These are phyloP conservation scores for Fusarium poae DNA, from an alignment of 2,329 filamentous ascomycete genomes.

Conservation along the genomic window DNA sequence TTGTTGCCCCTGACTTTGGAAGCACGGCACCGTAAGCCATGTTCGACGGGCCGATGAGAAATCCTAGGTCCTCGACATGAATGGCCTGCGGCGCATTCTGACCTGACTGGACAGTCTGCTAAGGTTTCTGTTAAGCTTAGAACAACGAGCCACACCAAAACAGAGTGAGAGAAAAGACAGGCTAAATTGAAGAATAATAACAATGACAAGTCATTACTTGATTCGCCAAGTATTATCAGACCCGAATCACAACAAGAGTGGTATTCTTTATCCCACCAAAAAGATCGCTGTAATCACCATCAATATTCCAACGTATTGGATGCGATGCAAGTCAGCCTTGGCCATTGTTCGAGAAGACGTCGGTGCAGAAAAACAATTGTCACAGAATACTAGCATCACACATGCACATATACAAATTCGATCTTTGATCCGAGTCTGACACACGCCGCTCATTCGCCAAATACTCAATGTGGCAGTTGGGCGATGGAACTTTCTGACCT, in stretches of 20 bases:
- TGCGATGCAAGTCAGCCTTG: slow-evolving; percentile 9
- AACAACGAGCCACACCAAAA: slow-evolving; percentile 11
- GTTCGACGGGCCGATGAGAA: slow-evolving; percentile 19
- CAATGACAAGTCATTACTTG: not conserved
- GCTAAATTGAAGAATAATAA: not conserved
- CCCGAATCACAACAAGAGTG: not conserved
- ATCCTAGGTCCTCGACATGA: not conserved
- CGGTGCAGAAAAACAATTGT: not conserved
- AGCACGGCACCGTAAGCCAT: not conserved
- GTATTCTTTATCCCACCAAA: not conserved
- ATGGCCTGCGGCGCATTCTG: slow-evolving; percentile 24
- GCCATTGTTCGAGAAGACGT: slow-evolving; percentile 6
- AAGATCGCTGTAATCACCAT: not conserved
- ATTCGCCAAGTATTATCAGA: not conserved
- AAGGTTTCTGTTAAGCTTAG: slow-evolving; percentile 28
- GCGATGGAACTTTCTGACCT: slow-evolving; percentile 10
- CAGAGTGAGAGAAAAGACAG: not conserved
- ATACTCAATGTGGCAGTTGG: slow-evolving; percentile 23
- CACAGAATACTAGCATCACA: not conserved
- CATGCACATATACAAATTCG: slow-evolving; percentile 5
- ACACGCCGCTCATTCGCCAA: not conserved
- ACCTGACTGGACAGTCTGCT: slow-evolving; percentile 5
- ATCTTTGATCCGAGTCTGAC: slow-evolving; percentile 5
- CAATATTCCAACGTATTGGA: not conserved
- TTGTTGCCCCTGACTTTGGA: slow-evolving; percentile 28